A percentile compares a stretch with the other conserved stretches of the same genome.
phyloP scores from a whole-genome alignment of 164 flowering plant species.

The Cinnamomum micranthum region DNA sequence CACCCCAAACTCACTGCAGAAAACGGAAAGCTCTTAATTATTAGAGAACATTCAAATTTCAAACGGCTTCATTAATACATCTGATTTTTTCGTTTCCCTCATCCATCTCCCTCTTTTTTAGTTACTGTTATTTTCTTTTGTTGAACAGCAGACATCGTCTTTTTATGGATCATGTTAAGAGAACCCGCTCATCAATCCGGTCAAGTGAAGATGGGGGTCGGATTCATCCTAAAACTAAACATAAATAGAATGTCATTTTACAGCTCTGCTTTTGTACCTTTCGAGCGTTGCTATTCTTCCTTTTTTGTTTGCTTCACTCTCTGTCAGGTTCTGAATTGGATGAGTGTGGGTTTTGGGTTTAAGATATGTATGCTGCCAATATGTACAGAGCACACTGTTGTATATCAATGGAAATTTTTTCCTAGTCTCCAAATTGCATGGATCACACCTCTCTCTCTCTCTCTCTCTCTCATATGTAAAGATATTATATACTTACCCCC shows the following conservation, averaged over 20 bases:
- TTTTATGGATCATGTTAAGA: slow-evolving; percentile 15
- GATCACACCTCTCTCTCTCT: too few species aligned
- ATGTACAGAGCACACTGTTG: not conserved
- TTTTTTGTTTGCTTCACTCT: not conserved
- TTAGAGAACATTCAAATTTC: not conserved
- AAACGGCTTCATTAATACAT: not conserved
- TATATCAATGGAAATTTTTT: not conserved
- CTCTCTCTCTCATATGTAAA: too few species aligned
- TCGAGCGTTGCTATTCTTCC: not conserved
- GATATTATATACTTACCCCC: too few species aligned
- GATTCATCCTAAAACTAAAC: slow-evolving; percentile 3
- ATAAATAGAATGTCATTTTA: not conserved
- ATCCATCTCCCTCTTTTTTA: not conserved
- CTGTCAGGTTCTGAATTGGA: not conserved
- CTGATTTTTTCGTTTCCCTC: not conserved
- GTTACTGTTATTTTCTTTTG: not conserved
- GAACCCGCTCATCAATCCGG: slow-evolving; percentile 14
- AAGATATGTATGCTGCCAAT: not conserved
- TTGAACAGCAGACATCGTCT: slow-evolving; percentile 8
- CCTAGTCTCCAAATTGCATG: not conserved
- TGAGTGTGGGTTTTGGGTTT: not conserved
- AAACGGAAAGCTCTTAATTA: not conserved
- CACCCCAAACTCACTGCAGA: not conserved
- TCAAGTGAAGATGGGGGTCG: slow-evolving; percentile 2
- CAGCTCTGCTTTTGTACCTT: not conserved